Evolutionary conservation across 139 green algal species (phyloP).

Genomic region (Tetraselmis chui): DNA sequence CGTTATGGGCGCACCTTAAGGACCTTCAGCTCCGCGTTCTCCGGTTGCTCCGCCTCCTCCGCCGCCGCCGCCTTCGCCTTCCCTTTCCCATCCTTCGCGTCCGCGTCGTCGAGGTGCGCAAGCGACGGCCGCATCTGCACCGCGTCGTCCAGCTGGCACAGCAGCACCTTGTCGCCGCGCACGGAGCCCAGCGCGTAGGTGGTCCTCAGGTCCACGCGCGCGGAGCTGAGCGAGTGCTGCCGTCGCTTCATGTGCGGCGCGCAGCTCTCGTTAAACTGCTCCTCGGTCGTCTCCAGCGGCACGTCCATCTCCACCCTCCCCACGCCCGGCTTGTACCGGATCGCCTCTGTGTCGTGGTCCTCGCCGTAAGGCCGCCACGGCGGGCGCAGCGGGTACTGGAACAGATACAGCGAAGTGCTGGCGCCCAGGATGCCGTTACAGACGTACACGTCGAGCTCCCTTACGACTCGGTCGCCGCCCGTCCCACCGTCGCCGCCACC

Average conservation of each 20-base stretch:
- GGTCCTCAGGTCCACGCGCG: constrained; percentile 29
- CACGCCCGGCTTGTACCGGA: constrained; percentile 60
- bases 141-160: constrained; percentile 68
- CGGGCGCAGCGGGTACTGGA: constrained; percentile 74
- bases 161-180: constrained; percentile 52
- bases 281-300: constrained; percentile 43
- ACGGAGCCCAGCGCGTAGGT: constrained; percentile 53
- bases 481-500: too few species aligned
- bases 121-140: constrained; percentile 74
- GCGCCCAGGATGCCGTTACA: constrained; percentile 33
- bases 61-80: constrained; percentile 5
- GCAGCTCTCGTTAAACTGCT: constrained; percentile 52
- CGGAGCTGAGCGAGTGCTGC: constrained; percentile 37
- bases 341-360: constrained; percentile 29
- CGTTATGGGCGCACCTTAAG: not conserved
- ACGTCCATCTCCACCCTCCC: constrained; percentile 51
- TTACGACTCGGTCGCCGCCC: constrained; percentile 41
- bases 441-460: constrained; percentile 62
- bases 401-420: constrained; percentile 45
- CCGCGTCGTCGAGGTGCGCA: constrained; percentile 50
- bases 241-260: constrained; percentile 8
- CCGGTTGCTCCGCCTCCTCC: not conserved
- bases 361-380: constrained; percentile 67
- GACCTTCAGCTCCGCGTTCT: not conserved
- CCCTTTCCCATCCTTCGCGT: constrained; percentile 20